Evolutionary conservation across 2,329 filamentous ascomycete genomes (phyloP).

Genomic region (Aschersonia sp.): DNA sequence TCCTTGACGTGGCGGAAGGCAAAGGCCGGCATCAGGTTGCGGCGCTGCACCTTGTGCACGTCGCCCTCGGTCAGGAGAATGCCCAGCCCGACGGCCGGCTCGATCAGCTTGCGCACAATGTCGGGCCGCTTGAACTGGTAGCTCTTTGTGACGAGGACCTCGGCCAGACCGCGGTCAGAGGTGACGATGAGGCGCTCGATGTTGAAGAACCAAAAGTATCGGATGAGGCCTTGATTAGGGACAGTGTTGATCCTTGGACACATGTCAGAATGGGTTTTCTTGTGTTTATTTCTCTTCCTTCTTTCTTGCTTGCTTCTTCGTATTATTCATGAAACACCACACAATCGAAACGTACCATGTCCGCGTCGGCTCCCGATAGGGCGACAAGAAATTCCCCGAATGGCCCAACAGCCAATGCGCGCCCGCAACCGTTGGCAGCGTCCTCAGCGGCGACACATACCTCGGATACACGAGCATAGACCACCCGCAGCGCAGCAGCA

Average conservation of each 20-base stretch:
- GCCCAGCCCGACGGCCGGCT: constrained; percentile 53
- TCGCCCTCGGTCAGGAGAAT: constrained; percentile 79
- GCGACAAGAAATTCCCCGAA: constrained; percentile 20
- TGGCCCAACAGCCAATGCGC: constrained; percentile 35
- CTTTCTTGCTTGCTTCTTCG: no score
- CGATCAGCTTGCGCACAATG: constrained; percentile 38
- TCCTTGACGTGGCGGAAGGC: constrained; percentile 76
- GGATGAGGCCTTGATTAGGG: constrained; percentile 54
- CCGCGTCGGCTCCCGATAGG: constrained; percentile 28
- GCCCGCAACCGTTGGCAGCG: constrained; percentile 28
- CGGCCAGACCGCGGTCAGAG: constrained; percentile 50
- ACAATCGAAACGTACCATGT: constrained; percentile 25
- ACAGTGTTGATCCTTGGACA: constrained; percentile 40
- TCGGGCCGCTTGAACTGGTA: constrained; percentile 57
- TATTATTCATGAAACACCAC: no score
- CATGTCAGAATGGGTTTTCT: not conserved
- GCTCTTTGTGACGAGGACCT: constrained; percentile 53
- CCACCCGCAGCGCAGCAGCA: constrained; percentile 25
- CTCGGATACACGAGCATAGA: constrained; percentile 31
- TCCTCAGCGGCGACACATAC: constrained; percentile 32
- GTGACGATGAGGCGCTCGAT: constrained; percentile 47
- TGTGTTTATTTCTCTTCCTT: no score
- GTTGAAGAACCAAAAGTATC: constrained; percentile 50
- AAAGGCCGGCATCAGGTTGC: constrained; percentile 70
- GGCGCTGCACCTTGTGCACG: constrained; percentile 71